Conservation (phyloP, 805 yeast species). For the Pichia membranifaciens region DNA sequence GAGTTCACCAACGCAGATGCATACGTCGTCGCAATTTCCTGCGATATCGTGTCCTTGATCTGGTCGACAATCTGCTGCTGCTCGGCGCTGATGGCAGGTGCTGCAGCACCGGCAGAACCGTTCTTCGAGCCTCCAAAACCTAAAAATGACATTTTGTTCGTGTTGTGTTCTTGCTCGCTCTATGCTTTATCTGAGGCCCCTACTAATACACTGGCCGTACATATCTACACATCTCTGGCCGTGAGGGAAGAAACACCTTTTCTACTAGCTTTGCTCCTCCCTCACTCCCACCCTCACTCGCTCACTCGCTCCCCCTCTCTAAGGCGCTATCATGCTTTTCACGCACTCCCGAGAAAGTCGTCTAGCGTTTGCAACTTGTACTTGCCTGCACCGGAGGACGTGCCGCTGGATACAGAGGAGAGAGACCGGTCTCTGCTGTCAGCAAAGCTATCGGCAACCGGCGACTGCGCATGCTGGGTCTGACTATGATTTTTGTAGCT, state of each 20-base stretch:
- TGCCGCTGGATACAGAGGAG: background rate
- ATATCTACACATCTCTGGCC: too few relatives aligned
- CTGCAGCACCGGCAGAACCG: background rate
- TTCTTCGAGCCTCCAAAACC: conserved; percentile 25
- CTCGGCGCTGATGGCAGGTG: conserved; percentile 14
- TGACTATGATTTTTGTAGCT: too few relatives aligned
- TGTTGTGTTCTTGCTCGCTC: background rate
- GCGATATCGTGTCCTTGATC: conserved; percentile 64
- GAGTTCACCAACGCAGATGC: conserved; percentile 84
- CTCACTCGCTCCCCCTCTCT: too few relatives aligned
- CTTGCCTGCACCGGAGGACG: conserved; percentile 22
- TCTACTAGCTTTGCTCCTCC: too few relatives aligned
- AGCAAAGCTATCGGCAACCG: background rate
- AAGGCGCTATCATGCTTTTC: background rate
- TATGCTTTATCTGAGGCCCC: too few relatives aligned
- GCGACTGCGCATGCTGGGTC: background rate
- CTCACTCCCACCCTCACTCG: too few relatives aligned
- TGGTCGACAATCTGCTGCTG: conserved; percentile 50
- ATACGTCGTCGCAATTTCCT: conserved; percentile 86
- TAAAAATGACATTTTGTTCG: conserved; percentile 25
- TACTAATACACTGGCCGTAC: too few relatives aligned
- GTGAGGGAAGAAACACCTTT: too few relatives aligned
- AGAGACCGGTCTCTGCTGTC: background rate
- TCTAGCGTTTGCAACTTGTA: conserved; percentile 74
- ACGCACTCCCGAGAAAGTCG: conserved; percentile 52